Percentiles rank a stretch among this genome's conserved stretches.
Conservation (phyloP, 306 rosid genomes). For the Vigna radiata region DNA sequence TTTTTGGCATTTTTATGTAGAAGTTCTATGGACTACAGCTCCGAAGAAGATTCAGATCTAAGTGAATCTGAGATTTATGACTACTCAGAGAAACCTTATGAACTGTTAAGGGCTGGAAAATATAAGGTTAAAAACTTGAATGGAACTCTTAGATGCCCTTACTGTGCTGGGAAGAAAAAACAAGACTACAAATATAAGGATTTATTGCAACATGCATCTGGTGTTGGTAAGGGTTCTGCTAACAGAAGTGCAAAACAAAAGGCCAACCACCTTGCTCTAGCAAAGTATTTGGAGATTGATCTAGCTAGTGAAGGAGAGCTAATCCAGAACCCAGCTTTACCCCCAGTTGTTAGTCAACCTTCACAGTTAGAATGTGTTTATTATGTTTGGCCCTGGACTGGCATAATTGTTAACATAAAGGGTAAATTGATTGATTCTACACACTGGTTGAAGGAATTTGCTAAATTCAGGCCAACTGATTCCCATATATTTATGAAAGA, state of each 20-base stretch:
- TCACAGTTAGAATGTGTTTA: constrained; percentile 61
- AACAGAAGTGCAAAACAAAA: constrained; percentile 79
- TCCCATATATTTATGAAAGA: constrained; percentile 53
- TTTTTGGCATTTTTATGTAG: constrained; percentile 38
- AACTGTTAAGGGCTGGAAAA: constrained; percentile 61
- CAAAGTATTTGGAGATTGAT: constrained; percentile 73
- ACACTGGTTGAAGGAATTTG: constrained; percentile 66
- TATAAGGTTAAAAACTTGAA: constrained; percentile 66
- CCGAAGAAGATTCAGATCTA: constrained; percentile 87
- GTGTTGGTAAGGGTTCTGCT: constrained; percentile 96
- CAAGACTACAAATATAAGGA: constrained; percentile 93
- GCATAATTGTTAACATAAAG: constrained; percentile 67
- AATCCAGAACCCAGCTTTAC: constrained; percentile 49
- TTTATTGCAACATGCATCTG: constrained; percentile 84
- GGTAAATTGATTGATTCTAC: constrained; percentile 52
- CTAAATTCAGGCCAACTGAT: constrained; percentile 63
- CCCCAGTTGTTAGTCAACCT: constrained; percentile 49
- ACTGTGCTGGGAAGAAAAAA: constrained; percentile 94
- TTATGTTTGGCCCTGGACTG: constrained; percentile 98
- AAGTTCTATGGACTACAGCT: constrained; percentile 63
- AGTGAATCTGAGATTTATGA: constrained; percentile 93
- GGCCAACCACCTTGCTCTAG: constrained; percentile 93
- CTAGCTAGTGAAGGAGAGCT: constrained; percentile 67
- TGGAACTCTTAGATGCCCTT: constrained; percentile 91
- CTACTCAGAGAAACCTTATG: constrained; percentile 76